phyloP scores from a whole-genome alignment of 345 rosid species.

The Carallia brachiata region DNA sequence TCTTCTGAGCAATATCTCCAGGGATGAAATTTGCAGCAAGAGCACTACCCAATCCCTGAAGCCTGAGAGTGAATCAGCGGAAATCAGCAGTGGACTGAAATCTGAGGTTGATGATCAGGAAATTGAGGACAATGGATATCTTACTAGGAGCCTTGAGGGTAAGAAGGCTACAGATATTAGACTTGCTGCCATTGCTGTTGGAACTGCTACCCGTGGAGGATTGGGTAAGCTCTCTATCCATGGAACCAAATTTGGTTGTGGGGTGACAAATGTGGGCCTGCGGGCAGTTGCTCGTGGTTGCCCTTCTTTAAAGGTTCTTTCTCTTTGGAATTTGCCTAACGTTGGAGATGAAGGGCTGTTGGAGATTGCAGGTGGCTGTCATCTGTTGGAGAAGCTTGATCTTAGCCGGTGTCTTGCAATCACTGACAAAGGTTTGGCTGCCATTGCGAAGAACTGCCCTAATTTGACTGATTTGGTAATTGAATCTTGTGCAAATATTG shows the following conservation, averaged over 20 bases:
- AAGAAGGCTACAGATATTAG: slow-evolving; percentile 84
- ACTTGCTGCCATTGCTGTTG: slow-evolving; percentile 84
- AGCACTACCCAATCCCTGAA: slow-evolving; percentile 16
- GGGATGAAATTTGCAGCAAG: slow-evolving; percentile 47
- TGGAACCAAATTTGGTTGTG: slow-evolving; percentile 46
- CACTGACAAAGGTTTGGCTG: slow-evolving; percentile 59
- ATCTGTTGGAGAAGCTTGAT: slow-evolving; percentile 75
- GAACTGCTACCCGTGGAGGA: slow-evolving; percentile 83
- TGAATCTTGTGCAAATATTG: slow-evolving; percentile 72
- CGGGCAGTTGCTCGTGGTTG: slow-evolving; percentile 75
- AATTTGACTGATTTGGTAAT: slow-evolving; percentile 64
- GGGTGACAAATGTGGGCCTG: slow-evolving; percentile 71
- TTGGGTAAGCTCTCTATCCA: slow-evolving; percentile 65
- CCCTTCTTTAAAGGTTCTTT: slow-evolving; percentile 63
- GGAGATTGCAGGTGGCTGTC: slow-evolving; percentile 82
- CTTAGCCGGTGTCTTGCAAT: slow-evolving; percentile 57
- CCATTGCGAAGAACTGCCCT: slow-evolving; percentile 70
- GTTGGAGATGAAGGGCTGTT: slow-evolving; percentile 63
- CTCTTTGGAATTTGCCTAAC: slow-evolving; percentile 65
- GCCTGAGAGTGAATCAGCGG: neutral
- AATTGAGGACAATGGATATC: slow-evolving; percentile 57
- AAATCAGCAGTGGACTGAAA: slow-evolving; percentile 20
- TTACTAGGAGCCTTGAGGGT: slow-evolving; percentile 81
- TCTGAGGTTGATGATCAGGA: slow-evolving; percentile 28
- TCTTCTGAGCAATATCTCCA: slow-evolving; percentile 61